Conservation (phyloP, 2,329 filamentous ascomycete genomes). For the Pezicula neosporulosa region DNA sequence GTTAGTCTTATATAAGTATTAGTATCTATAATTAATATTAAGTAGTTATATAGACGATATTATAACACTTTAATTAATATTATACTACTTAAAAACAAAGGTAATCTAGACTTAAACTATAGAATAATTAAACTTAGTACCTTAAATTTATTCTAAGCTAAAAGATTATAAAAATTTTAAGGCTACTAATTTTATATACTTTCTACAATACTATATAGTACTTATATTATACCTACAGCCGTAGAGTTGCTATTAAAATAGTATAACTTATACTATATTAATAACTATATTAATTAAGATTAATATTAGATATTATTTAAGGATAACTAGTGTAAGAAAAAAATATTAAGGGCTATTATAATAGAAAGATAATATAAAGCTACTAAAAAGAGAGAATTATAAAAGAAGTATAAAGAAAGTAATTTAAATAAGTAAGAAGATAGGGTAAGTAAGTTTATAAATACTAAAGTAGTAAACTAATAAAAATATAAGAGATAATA, state of each 20-base stretch:
- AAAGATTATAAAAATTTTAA: not conserved
- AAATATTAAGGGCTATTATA: no score
- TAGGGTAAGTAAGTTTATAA: not conserved
- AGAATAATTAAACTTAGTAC: not conserved
- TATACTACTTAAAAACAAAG: not conserved
- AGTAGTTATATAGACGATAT: not conserved
- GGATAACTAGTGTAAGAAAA: no score
- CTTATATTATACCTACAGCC: not conserved
- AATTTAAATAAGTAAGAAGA: not conserved
- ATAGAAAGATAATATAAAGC: no score
- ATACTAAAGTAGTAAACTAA: not conserved
- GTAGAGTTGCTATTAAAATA: not conserved
- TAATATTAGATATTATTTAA: not conserved
- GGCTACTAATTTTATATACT: not conserved
- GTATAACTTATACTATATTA: not conserved
- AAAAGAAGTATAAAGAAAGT: no score
- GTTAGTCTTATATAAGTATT: not conserved
- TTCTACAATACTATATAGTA: not conserved
- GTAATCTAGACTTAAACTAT: not conserved
- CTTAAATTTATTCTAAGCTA: not conserved
- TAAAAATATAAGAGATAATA: not conserved
- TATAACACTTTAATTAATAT: not conserved
- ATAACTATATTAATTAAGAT: no score
- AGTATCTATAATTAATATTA: not conserved
- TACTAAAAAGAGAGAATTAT: no score